These are phyloP conservation scores for Tetrapisispora arboricola DNA, from an alignment of 805 yeast species.

Conservation along the genomic window DNA sequence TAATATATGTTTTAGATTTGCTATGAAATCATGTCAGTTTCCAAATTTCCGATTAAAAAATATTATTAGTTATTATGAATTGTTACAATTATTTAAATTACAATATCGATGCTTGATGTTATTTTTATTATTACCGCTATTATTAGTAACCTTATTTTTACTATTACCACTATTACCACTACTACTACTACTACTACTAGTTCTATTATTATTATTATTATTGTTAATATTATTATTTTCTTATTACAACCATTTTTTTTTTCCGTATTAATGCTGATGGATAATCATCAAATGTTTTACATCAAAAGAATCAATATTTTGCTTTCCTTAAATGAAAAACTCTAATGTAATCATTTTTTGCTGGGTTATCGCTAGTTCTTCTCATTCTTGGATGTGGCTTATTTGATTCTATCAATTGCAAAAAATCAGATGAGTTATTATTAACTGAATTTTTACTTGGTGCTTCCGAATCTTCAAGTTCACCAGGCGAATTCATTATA, in stretches of 20 bases:
- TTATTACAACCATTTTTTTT: too few relatives aligned
- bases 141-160: too few relatives aligned
- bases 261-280: too few relatives aligned
- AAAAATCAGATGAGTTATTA: not conserved
- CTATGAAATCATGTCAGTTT: too few relatives aligned
- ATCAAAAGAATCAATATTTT: not conserved
- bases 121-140: too few relatives aligned
- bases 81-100: not conserved
- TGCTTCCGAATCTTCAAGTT: not conserved
- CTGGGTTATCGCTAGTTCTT: constrained; percentile 22
- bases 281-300: too few relatives aligned
- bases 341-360: constrained; percentile 21
- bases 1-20: too few relatives aligned
- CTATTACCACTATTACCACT: too few relatives aligned
- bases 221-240: too few relatives aligned
- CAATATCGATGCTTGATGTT: too few relatives aligned
- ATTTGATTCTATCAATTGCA: constrained; percentile 20
- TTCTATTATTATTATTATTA: too few relatives aligned
- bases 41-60: not conserved
- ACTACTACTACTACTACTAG: too few relatives aligned
- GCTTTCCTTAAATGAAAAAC: constrained; percentile 22
- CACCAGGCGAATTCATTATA: constrained; percentile 1
- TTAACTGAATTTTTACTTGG: not conserved
- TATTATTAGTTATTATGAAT: not conserved
- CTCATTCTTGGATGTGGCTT: constrained; percentile 27